Percentiles rank a stretch among this genome's conserved stretches.
These are phyloP conservation scores for Osmanthus fragrans DNA, from an alignment of 257 asterid genomes.

Conservation along the genomic window DNA sequence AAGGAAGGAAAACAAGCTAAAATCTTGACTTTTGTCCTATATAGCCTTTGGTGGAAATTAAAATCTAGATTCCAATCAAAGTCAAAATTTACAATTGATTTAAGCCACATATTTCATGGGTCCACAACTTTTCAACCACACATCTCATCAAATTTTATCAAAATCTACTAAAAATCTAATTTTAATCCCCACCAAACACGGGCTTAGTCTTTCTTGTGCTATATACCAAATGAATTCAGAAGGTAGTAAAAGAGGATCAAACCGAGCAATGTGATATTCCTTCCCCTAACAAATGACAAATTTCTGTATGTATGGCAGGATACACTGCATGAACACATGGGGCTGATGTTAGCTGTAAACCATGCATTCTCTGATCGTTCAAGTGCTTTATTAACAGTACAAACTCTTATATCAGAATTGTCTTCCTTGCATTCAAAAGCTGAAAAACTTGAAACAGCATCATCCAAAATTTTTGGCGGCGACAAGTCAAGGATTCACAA, in stretches of 20 bases:
- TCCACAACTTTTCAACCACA: too few species aligned
- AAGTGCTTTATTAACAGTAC: conserved; percentile 88
- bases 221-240: not conserved
- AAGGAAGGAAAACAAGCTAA: not conserved
- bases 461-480: conserved; percentile 78
- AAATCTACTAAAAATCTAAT: too few species aligned
- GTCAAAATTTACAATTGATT: too few species aligned
- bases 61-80: too few species aligned
- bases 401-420: conserved; percentile 89
- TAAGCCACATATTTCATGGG: too few species aligned
- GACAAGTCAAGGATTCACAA: conserved; percentile 78
- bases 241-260: not conserved
- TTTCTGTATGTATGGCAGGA: conserved; percentile 56
- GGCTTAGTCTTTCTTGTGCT: too few species aligned
- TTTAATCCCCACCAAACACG: too few species aligned
- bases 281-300: not conserved
- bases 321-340: conserved; percentile 80
- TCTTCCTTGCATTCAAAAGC: conserved; percentile 76
- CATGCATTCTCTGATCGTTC: conserved; percentile 91
- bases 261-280: not conserved
- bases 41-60: too few species aligned
- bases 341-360: conserved; percentile 78
- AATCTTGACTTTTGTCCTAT: not conserved
- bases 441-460: conserved; percentile 77
- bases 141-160: too few species aligned